Evolutionary conservation across 225 moss, liverwort and hornwort genomes (phyloP).

Genomic region (Asterella californica): DNA sequence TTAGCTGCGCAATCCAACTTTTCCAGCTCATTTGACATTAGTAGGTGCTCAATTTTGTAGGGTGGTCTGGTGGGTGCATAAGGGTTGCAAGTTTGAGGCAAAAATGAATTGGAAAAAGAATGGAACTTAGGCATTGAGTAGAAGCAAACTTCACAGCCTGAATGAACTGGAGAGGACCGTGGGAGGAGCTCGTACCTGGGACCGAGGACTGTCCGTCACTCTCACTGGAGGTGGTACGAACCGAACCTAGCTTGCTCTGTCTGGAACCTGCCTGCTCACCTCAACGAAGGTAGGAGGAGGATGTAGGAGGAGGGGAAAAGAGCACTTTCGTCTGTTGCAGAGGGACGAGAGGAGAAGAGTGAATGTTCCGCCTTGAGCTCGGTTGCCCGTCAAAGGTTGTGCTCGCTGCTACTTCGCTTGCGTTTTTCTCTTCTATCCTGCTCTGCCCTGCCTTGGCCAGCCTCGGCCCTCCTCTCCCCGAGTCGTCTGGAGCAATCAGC

Average conservation of each 20-base stretch:
- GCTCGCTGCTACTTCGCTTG: not conserved
- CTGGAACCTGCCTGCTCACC: too few relatives aligned
- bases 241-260: not conserved
- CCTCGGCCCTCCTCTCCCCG: not conserved
- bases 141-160: too few relatives aligned
- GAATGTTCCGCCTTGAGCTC: not conserved
- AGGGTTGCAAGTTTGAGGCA: too few relatives aligned
- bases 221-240: too few relatives aligned
- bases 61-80: too few relatives aligned
- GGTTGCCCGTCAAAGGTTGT: not conserved
- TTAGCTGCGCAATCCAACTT: too few relatives aligned
- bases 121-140: too few relatives aligned
- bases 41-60: too few relatives aligned
- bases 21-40: too few relatives aligned
- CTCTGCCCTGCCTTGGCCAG: not conserved
- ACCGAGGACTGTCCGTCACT: not conserved
- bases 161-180: too few relatives aligned
- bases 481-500: not conserved
- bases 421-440: not conserved
- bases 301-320: not conserved
- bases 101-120: too few relatives aligned
- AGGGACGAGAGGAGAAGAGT: not conserved
- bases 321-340: not conserved
- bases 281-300: not conserved
- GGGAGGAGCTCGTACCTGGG: not conserved